Conservation (phyloP, 805 yeast genomes). For the Candida oleophila region DNA sequence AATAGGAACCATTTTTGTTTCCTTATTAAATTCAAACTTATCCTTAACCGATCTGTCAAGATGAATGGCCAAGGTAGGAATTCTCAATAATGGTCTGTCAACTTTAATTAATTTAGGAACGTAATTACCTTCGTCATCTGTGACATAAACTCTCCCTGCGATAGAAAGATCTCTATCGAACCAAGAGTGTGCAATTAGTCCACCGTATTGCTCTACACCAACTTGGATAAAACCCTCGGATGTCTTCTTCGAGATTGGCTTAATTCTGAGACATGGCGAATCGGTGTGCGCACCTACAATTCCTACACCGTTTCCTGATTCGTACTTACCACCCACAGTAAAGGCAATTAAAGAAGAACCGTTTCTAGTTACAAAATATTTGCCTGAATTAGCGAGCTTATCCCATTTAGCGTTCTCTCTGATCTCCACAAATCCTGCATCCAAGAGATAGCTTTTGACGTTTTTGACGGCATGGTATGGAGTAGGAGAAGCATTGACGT, state of each 20-base stretch:
- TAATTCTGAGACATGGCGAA: conserved; percentile 84
- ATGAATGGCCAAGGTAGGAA: conserved; percentile 94
- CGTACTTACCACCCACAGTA: conserved; percentile 70
- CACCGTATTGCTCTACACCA: conserved; percentile 94
- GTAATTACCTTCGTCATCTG: conserved; percentile 43
- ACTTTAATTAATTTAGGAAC: conserved; percentile 74
- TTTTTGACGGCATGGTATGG: conserved; percentile 89
- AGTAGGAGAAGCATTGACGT: conserved; percentile 83
- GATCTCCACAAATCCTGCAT: conserved; percentile 72
- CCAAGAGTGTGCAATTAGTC: conserved; percentile 97
- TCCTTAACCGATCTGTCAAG: conserved; percentile 71
- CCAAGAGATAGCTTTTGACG: conserved; percentile 51
- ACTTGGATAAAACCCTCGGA: conserved; percentile 81
- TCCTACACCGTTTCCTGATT: conserved; percentile 78
- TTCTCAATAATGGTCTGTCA: conserved; percentile 79
- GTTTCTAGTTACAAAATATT: conserved; percentile 86
- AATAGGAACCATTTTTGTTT: conserved; percentile 81
- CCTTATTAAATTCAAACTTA: conserved; percentile 87
- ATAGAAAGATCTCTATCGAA: conserved; percentile 89
- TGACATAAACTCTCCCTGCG: conserved; percentile 88
- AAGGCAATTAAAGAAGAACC: conserved; percentile 88
- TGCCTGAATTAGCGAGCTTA: conserved; percentile 43
- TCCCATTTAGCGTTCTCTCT: conserved; percentile 72
- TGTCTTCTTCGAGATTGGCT: conserved; percentile 74
- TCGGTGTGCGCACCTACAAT: conserved; percentile 97